These are phyloP conservation scores for Fusarium sp. DNA, from an alignment of 2,329 filamentous ascomycete genomes.

Conservation along the genomic window DNA sequence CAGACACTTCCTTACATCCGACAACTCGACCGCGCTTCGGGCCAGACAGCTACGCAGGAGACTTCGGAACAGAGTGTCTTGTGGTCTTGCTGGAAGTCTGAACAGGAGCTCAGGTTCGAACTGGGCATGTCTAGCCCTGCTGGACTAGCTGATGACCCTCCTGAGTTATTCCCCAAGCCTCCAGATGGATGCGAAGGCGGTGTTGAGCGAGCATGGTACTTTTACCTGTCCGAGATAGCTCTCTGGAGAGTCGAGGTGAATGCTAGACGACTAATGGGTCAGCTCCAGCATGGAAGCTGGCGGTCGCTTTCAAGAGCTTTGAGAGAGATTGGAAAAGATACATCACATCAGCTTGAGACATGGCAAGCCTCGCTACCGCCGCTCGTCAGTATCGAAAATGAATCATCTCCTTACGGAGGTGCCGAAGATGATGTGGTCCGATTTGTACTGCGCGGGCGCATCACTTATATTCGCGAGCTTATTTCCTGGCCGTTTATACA, in stretches of 20 bases:
- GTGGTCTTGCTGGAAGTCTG: neutral
- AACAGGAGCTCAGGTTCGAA: neutral
- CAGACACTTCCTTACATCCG: neutral
- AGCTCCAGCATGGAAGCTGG: neutral
- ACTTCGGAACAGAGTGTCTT: neutral
- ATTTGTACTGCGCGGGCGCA: neutral
- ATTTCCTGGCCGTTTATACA: neutral
- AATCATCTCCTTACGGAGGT: neutral
- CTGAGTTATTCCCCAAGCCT: neutral
- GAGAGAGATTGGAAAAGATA: neutral
- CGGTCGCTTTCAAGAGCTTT: neutral
- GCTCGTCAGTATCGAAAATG: neutral
- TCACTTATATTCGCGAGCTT: neutral
- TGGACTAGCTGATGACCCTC: neutral
- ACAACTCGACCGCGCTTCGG: neutral
- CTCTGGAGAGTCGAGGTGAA: neutral
- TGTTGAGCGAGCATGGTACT: neutral
- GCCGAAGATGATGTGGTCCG: neutral
- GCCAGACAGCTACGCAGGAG: neutral
- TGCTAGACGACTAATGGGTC: neutral
- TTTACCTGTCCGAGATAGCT: neutral
- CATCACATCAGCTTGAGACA: neutral
- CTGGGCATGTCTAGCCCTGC: neutral
- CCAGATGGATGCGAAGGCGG: neutral
- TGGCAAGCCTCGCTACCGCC: neutral